Evolutionary conservation across 1,139 yeast genomes (phyloP).

Genomic region (Magnusiomyces paraingens): DNA sequence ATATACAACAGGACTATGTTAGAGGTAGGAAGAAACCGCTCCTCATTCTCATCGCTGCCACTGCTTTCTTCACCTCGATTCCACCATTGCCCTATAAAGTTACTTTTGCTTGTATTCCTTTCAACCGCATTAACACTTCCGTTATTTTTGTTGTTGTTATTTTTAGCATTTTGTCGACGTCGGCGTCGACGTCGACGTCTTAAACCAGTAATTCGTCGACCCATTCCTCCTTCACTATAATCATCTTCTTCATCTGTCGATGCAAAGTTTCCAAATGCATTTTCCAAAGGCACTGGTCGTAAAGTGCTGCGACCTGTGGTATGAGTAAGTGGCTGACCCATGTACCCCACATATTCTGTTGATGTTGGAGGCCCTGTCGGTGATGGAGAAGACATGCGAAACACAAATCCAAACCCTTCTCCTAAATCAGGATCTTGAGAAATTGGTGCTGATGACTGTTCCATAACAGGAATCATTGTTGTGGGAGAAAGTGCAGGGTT

Average conservation of each 20-base stretch:
- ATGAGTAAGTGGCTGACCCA: neutral
- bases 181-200: neutral
- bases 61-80: neutral
- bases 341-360: neutral
- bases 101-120: neutral
- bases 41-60: neutral
- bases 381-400: neutral
- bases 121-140: neutral
- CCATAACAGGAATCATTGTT: neutral
- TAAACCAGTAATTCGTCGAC: neutral
- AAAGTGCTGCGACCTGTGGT: neutral
- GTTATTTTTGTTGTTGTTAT: neutral
- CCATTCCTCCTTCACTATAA: neutral
- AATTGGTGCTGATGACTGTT: neutral
- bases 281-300: neutral
- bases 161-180: neutral
- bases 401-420: neutral
- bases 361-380: neutral
- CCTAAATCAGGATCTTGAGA: neutral
- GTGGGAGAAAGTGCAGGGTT: neutral
- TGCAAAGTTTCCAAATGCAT: conserved; percentile 2
- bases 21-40: neutral
- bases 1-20: neutral
- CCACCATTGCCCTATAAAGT: neutral
- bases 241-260: conserved; percentile 3